Evolutionary conservation across 2,329 filamentous ascomycete genomes (phyloP).

Genomic region (Fusarium sp.): DNA sequence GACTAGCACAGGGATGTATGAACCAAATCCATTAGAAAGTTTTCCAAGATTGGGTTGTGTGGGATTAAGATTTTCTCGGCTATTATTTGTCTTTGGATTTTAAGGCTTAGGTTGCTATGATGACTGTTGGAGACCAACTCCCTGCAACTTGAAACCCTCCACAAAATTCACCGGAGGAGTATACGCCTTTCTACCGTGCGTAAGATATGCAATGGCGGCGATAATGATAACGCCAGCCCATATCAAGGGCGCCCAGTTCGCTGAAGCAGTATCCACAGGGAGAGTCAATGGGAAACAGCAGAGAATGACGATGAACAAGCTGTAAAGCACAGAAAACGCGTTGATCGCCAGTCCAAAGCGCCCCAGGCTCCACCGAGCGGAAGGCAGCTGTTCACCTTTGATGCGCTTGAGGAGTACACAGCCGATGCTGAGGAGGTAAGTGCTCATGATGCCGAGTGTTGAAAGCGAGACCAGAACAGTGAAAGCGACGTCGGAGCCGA

Average conservation of each 20-base stretch:
- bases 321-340: conserved; percentile 20
- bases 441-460: conserved; percentile 21
- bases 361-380: conserved; percentile 16
- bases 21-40: too few species aligned
- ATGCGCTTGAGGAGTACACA: conserved; percentile 24
- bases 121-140: conserved; percentile 9
- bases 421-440: conserved; percentile 23
- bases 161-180: conserved; percentile 25
- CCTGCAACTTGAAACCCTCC: conserved; percentile 11
- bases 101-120: not conserved
- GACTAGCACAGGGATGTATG: too few species aligned
- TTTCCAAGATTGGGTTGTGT: accelerated
- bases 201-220: conserved; percentile 1
- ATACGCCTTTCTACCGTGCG: conserved; percentile 2
- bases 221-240: conserved; percentile 20
- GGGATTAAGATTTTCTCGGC: too few species aligned
- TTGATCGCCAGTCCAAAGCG: conserved; percentile 15
- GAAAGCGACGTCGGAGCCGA: conserved; percentile 21
- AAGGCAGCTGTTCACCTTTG: conserved; percentile 10
- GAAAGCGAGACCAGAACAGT: conserved; percentile 12
- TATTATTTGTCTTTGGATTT: too few species aligned
- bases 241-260: conserved; percentile 25
- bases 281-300: conserved; percentile 18
- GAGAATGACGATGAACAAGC: conserved; percentile 23
- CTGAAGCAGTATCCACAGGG: conserved; percentile 11